Conservation (phyloP, 2,329 filamentous ascomycete genomes). For the Ramularia endophylla region DNA sequence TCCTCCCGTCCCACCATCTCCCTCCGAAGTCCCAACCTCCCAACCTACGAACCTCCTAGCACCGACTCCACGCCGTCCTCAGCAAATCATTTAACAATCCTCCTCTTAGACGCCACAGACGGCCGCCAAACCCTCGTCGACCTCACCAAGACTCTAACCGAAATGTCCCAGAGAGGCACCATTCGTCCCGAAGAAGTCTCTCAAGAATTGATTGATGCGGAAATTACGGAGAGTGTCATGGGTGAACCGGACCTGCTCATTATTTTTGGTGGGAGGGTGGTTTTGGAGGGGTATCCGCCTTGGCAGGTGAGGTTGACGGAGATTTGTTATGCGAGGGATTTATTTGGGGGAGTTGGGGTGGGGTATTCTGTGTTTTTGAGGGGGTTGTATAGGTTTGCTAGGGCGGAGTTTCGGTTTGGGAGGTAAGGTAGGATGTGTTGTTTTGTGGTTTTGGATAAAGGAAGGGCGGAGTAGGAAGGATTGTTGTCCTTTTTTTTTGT, state of each 20-base stretch:
- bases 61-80: conserved; percentile 18
- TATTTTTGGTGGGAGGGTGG: conserved; percentile 76
- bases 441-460: too few species aligned
- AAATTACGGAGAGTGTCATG: conserved; percentile 73
- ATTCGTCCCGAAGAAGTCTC: conserved; percentile 76
- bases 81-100: conserved; percentile 51
- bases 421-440: conserved; percentile 39
- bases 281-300: conserved; percentile 86
- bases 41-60: conserved; percentile 47
- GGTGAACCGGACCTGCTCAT: conserved; percentile 85
- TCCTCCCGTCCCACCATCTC: conserved; percentile 63
- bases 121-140: conserved; percentile 92
- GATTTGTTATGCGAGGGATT: conserved; percentile 61
- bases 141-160: conserved; percentile 84
- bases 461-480: too few species aligned
- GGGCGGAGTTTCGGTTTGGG: conserved; percentile 83
- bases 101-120: conserved; percentile 82
- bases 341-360: conserved; percentile 62
- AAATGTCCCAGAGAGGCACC: conserved; percentile 91
- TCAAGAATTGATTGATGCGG: conserved; percentile 78
- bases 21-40: conserved; percentile 64
- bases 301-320: conserved; percentile 95
- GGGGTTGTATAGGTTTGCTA: conserved; percentile 75
- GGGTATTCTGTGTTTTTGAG: conserved; percentile 91
- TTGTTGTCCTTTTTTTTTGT: too few species aligned